phyloP scores from a whole-genome alignment of 1,284 basidiomycete species.

The Malassezia restricta region DNA sequence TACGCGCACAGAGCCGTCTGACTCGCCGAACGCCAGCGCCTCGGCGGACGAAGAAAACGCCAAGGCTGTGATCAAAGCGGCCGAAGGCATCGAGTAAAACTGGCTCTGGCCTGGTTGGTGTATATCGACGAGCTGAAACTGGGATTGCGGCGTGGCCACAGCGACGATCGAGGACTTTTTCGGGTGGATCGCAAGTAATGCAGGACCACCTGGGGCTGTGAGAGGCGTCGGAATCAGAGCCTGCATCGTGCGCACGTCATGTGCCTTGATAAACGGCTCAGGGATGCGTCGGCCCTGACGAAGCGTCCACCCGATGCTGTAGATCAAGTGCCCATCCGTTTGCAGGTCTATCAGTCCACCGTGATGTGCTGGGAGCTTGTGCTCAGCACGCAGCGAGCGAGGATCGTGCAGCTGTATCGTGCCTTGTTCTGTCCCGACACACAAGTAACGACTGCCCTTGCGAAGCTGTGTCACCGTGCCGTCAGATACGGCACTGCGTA shows the following conservation, averaged over 20 bases:
- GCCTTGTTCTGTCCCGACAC: conserved; percentile 31
- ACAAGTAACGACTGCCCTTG: conserved; percentile 28
- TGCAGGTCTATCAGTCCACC: conserved; percentile 44
- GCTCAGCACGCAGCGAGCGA: conserved; percentile 33
- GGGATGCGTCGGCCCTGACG: conserved; percentile 69
- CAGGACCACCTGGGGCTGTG: conserved; percentile 60
- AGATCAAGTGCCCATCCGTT: conserved; percentile 38
- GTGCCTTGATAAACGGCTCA: conserved; percentile 84
- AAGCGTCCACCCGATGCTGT: conserved; percentile 44
- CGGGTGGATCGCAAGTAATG: conserved; percentile 73
- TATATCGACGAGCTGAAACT: conserved; percentile 79
- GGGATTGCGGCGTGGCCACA: conserved; percentile 69
- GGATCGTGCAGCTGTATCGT: conserved; percentile 43
- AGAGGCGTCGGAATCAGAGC: conserved; percentile 73
- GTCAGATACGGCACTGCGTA: conserved; percentile 32
- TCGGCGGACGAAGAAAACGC: conserved; percentile 74
- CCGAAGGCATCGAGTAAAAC: conserved; percentile 51
- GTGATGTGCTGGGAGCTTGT: conserved; percentile 40
- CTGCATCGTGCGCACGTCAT: conserved; percentile 72
- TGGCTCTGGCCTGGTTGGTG: conserved; percentile 57
- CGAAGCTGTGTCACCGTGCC: conserved; percentile 33
- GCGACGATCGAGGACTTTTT: conserved; percentile 65
- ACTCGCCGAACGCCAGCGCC: conserved; percentile 84
- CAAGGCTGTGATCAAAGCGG: conserved; percentile 66
- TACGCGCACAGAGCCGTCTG: conserved; percentile 71